These are phyloP conservation scores for Gnomoniopsis smithogilvyi DNA, from an alignment of 2,329 filamentous ascomycete genomes.

Conservation along the genomic window DNA sequence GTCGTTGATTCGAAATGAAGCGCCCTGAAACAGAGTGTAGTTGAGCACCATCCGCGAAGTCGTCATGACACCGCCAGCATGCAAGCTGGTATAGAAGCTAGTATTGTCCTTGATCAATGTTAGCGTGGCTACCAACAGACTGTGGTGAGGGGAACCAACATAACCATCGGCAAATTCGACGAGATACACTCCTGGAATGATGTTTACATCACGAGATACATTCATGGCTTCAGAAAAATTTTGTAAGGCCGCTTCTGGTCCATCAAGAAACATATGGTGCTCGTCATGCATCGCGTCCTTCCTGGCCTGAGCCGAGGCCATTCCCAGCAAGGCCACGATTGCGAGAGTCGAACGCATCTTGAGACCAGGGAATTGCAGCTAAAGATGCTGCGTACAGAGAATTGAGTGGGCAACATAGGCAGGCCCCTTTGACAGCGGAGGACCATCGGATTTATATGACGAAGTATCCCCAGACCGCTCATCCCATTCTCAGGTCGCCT, in stretches of 20 bases:
- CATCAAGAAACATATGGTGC: background rate
- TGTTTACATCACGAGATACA: background rate
- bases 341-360: constrained; percentile 1
- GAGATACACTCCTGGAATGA: constrained; percentile 17
- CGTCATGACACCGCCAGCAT: constrained; percentile 14
- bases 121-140: background rate
- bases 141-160: constrained; percentile 1
- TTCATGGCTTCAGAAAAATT: background rate
- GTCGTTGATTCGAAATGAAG: constrained; percentile 19
- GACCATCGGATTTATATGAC: background rate
- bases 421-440: background rate
- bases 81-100: constrained; percentile 20
- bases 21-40: constrained; percentile 22
- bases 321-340: constrained; percentile 2
- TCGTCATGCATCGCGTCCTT: background rate
- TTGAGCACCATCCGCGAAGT: constrained; percentile 20
- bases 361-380: background rate
- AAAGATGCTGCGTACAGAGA: too few relatives aligned
- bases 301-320: background rate
- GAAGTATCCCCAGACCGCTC: background rate
- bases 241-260: background rate
- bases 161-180: constrained; percentile 22
- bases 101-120: constrained; percentile 12
- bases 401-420: background rate
- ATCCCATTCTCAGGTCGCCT: background rate